Evolutionary conservation across 768 basidiomycete genomes (phyloP).

Genomic region (Tephrocybe sp.): DNA sequence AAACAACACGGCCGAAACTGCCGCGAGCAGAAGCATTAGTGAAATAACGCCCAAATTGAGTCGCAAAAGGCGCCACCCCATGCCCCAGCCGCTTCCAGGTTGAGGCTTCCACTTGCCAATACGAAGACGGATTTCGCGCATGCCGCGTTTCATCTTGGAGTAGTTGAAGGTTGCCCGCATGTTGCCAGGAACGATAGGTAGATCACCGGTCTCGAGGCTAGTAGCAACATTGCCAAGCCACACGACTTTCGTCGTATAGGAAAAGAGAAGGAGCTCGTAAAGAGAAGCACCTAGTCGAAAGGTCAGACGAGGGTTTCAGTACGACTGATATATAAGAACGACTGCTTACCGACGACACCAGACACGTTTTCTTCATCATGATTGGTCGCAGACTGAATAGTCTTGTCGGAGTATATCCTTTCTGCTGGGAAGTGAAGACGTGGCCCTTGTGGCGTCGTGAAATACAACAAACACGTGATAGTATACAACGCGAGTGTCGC

Average conservation of each 20-base stretch:
- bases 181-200: slow-evolving; percentile 75
- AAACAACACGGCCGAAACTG: slow-evolving; percentile 59
- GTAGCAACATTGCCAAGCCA: slow-evolving; percentile 75
- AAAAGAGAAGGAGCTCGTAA: slow-evolving; percentile 73
- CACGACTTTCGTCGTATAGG: slow-evolving; percentile 85
- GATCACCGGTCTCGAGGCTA: slow-evolving; percentile 82
- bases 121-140: slow-evolving; percentile 49
- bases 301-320: slow-evolving; percentile 3
- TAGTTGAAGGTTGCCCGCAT: slow-evolving; percentile 73
- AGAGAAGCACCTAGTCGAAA: slow-evolving; percentile 49
- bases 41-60: slow-evolving; percentile 49
- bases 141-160: slow-evolving; percentile 58
- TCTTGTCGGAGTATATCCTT: slow-evolving; percentile 74
- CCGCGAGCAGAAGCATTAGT: slow-evolving; percentile 50
- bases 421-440: slow-evolving; percentile 72
- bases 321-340: neutral
- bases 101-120: slow-evolving; percentile 59
- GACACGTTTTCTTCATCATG: slow-evolving; percentile 75
- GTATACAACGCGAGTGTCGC: slow-evolving; percentile 50
- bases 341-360: slow-evolving; percentile 48
- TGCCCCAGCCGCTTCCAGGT: slow-evolving; percentile 63
- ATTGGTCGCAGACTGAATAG: slow-evolving; percentile 57
- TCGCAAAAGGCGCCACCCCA: slow-evolving; percentile 60
- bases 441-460: slow-evolving; percentile 75
- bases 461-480: slow-evolving; percentile 35